Evolutionary conservation across 768 basidiomycete species (phyloP), one percentile per base, ranked within the genome.

Genomic region (Suillus clintonianus): DNA sequence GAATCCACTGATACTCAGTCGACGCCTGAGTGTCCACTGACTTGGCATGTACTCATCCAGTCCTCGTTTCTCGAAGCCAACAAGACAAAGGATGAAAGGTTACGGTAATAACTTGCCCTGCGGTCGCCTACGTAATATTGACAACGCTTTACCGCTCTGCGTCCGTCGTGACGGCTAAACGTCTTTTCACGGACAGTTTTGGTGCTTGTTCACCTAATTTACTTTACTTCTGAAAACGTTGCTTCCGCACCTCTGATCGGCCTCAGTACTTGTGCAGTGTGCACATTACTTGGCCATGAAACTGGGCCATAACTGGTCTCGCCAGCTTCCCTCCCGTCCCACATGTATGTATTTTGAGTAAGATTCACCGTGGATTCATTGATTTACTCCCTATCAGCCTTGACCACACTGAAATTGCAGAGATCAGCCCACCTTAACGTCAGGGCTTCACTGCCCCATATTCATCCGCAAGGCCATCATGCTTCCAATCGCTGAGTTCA

Each of bases 401-500:
- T 24, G 55, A 3, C 15, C 14, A 37, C 36, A 24, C 36, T 24
- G 8, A 5, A 30, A 17, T 50, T 55, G 55, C 55, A 56, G 24
- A 39, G 24, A 56, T 39, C 55, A 17, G 4, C 55, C 13, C 54
- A 30, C 34, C n/a, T 37, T 24, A 22, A 57, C 24, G 39, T 27
- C 72, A 77, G 75, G 74, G 74, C 74, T 68, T 34, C 55, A 15
- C 70, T 61, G 63, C 36, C 75, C 64, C 65, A 69, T 68, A 69
- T 67, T 66, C 64, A 55, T 65, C 74, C 74, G 70, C 76, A 69
- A 77, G 74, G 74, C 75, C 71, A 69, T 67, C 77, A 77, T 66
- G 74, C 75, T 74, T 75, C 74, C 68, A 64, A 74, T 75, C 74
- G 74, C 75, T 75, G 75, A 66, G 72, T 77, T 63, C 56, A 24